These are phyloP conservation scores for Cyclotella cryptica DNA, from an alignment of 108 stramenopile species.

Conservation along the genomic window DNA sequence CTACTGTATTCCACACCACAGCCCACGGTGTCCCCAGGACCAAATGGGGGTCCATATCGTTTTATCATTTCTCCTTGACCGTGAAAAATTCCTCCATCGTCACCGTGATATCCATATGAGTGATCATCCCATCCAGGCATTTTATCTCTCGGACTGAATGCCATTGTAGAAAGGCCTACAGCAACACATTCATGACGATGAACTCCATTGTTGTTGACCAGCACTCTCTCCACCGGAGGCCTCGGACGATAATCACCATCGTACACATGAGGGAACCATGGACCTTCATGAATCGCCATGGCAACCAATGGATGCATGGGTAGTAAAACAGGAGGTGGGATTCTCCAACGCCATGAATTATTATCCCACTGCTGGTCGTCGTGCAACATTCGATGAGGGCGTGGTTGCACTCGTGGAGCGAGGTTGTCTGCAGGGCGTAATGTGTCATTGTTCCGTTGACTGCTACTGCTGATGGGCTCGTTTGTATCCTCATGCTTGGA, in stretches of 20 bases:
- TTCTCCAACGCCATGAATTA: background rate
- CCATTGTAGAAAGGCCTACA: conserved; percentile 66
- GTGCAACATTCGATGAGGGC: background rate
- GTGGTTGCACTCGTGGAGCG: background rate
- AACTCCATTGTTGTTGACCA: background rate
- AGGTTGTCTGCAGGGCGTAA: background rate
- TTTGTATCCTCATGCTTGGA: background rate
- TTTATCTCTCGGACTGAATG: conserved; percentile 54
- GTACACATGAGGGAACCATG: no score
- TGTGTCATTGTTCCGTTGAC: background rate
- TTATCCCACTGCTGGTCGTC: background rate
- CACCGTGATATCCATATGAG: conserved; percentile 84
- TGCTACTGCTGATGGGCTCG: background rate
- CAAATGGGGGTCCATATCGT: conserved; percentile 74
- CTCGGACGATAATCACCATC: no score
- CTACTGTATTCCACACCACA: conserved; percentile 80
- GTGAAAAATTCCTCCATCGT: conserved; percentile 87
- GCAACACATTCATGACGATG: conserved; percentile 69
- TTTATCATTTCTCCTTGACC: conserved; percentile 69
- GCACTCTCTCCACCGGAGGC: background rate
- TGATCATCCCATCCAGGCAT: conserved; percentile 90
- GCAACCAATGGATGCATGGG: background rate
- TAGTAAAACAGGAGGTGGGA: background rate
- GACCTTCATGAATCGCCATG: background rate
- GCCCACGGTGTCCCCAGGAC: conserved; percentile 85